Evolutionary conservation across 345 rosid species (phyloP).

Genomic region (Geranium brycei): DNA sequence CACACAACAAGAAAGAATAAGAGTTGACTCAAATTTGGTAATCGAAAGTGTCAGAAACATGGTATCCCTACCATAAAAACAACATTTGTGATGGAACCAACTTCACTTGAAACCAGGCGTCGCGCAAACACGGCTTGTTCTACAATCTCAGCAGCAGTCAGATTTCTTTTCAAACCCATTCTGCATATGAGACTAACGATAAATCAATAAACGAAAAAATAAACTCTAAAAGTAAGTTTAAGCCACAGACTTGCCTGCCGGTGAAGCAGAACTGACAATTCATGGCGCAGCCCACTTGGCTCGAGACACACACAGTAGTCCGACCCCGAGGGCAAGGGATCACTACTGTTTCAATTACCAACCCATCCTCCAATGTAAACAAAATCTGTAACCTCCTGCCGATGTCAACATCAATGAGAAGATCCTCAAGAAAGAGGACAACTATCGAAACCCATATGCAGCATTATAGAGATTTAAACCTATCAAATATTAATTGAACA

Average conservation of each 20-base stretch:
- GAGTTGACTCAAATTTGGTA: background rate
- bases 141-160: slow-evolving; percentile 75
- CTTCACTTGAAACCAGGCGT: slow-evolving; percentile 46
- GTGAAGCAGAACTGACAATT: slow-evolving; percentile 94
- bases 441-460: background rate
- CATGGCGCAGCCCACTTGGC: slow-evolving; percentile 95
- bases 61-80: slow-evolving; percentile 72
- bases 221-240: background rate
- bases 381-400: slow-evolving; percentile 88
- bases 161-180: slow-evolving; percentile 86
- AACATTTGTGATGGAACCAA: slow-evolving; percentile 68
- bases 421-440: slow-evolving; percentile 17
- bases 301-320: slow-evolving; percentile 81
- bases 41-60: background rate
- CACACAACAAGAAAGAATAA: background rate
- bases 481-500: background rate
- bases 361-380: slow-evolving; percentile 65
- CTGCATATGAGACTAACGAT: slow-evolving; percentile 20
- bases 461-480: background rate
- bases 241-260: slow-evolving; percentile 41
- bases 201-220: background rate
- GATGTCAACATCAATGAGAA: slow-evolving; percentile 54
- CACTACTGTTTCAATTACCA: slow-evolving; percentile 67
- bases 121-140: slow-evolving; percentile 78
- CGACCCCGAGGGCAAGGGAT: slow-evolving; percentile 86